These are phyloP conservation scores for Ogataea hybrid DNA, from an alignment of 1,139 yeast genomes.

Conservation along the genomic window DNA sequence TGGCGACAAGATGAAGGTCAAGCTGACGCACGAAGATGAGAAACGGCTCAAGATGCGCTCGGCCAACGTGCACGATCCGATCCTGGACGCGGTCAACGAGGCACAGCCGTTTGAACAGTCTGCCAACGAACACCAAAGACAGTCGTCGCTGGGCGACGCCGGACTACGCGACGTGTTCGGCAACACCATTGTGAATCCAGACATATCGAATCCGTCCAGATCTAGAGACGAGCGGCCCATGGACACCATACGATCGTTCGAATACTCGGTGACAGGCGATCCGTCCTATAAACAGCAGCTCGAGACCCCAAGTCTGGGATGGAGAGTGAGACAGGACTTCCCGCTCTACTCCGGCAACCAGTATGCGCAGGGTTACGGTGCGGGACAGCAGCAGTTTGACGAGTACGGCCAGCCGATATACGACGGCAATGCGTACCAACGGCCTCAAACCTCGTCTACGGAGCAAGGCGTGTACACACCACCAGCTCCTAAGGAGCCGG, in stretches of 20 bases:
- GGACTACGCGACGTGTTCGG: conserved; percentile 83
- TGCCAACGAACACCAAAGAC: conserved; percentile 41
- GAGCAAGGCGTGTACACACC: conserved; percentile 69
- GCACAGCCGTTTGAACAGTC: conserved; percentile 91
- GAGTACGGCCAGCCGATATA: conserved; percentile 31
- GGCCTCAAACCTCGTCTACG: conserved; percentile 16
- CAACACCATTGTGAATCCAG: conserved; percentile 67
- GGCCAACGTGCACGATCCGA: conserved; percentile 79
- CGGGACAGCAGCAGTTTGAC: conserved; percentile 26
- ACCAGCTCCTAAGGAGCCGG: conserved; percentile 42
- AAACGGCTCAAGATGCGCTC: conserved; percentile 56
- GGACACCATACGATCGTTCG: conserved; percentile 91
- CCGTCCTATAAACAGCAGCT: conserved; percentile 70
- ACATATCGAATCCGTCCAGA: conserved; percentile 89
- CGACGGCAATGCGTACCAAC: conserved; percentile 17
- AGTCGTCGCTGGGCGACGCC: conserved; percentile 37
- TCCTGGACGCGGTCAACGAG: conserved; percentile 86
- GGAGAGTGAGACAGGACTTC: conserved; percentile 66
- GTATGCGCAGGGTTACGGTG: conserved; percentile 30
- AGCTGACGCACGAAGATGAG: conserved; percentile 45
- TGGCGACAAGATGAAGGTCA: conserved; percentile 33
- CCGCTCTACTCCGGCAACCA: conserved; percentile 38
- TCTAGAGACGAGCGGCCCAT: conserved; percentile 91
- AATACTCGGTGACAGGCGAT: conserved; percentile 91
- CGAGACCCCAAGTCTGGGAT: conserved; percentile 75